These are phyloP conservation scores for Croton laevigatus DNA, from an alignment of 441 rosid species.

Conservation along the genomic window DNA sequence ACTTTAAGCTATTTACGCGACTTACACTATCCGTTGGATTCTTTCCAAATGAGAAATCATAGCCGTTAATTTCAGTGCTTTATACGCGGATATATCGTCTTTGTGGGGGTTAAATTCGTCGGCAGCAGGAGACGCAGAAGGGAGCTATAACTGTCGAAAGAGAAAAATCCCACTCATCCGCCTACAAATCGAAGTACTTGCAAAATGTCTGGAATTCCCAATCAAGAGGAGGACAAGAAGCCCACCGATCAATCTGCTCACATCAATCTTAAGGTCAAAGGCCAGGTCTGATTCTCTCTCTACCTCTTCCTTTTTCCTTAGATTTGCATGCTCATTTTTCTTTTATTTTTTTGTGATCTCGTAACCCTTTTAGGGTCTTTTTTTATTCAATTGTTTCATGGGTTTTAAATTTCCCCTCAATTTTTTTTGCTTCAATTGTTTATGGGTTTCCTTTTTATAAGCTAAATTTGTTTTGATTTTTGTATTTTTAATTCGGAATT, in stretches of 20 bases:
- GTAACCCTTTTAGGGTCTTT: background rate
- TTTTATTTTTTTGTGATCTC: background rate
- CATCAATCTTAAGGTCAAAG: slow-evolving; percentile 90
- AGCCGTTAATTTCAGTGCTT: background rate
- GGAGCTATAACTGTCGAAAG: background rate
- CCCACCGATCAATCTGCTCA: slow-evolving; percentile 64
- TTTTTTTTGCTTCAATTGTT: background rate
- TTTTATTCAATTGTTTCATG: background rate
- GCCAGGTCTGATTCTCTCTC: slow-evolving; percentile 51
- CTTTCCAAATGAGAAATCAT: background rate
- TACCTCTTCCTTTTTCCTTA: background rate
- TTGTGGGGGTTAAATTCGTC: background rate
- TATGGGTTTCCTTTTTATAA: background rate
- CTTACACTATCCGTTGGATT: background rate
- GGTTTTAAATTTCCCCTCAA: too few species aligned
- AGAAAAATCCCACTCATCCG: background rate
- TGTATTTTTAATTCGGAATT: background rate
- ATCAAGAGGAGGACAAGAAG: slow-evolving; percentile 81
- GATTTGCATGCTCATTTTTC: background rate
- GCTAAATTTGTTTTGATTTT: background rate
- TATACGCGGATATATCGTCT: background rate
- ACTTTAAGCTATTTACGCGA: background rate
- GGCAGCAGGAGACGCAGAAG: background rate
- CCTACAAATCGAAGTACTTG: background rate
- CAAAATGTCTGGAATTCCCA: slow-evolving; percentile 36